Percentiles rank a stretch among this genome's conserved stretches.
These are phyloP conservation scores for Verticillium zaregamsianum DNA, from an alignment of 2,329 filamentous ascomycete species.

Conservation along the genomic window DNA sequence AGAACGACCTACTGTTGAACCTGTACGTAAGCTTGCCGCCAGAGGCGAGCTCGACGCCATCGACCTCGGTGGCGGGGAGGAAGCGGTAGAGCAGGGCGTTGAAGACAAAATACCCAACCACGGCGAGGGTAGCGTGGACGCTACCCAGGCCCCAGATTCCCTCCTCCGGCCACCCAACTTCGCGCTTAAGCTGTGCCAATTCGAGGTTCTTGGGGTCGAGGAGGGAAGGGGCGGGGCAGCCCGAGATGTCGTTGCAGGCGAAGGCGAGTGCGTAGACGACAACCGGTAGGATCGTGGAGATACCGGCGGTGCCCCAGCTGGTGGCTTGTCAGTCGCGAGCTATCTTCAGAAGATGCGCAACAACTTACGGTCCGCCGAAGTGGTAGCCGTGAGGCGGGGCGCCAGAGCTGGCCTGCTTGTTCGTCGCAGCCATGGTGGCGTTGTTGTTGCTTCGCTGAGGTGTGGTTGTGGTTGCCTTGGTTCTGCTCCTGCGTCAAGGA, in stretches of 20 bases:
- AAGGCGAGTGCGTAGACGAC: conserved; percentile 78
- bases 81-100: conserved; percentile 71
- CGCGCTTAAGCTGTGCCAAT: conserved; percentile 67
- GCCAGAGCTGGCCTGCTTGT: conserved; percentile 19
- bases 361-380: conserved; percentile 46
- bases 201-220: conserved; percentile 69
- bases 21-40: conserved; percentile 79
- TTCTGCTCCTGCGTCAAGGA: too few species aligned
- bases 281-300: conserved; percentile 76
- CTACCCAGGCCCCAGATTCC: conserved; percentile 69
- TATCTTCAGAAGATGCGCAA: neutral
- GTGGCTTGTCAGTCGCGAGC: neutral
- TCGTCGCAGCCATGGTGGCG: conserved; percentile 25
- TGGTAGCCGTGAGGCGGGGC: conserved; percentile 40
- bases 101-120: conserved; percentile 73
- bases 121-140: conserved; percentile 63
- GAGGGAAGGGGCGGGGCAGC: conserved; percentile 82
- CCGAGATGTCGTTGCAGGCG: conserved; percentile 86
- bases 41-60: conserved; percentile 66
- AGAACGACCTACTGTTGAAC: conserved; percentile 59
- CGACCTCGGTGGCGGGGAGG: conserved; percentile 67
- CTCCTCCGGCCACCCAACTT: conserved; percentile 74
- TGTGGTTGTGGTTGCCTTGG: neutral
- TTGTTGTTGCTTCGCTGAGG: neutral
- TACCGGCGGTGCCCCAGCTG: conserved; percentile 66